Evolutionary conservation across 2,329 filamentous ascomycete genomes (phyloP), one percentile per base, ranked within the genome.

Genomic region (Acrocalymma vagum): DNA sequence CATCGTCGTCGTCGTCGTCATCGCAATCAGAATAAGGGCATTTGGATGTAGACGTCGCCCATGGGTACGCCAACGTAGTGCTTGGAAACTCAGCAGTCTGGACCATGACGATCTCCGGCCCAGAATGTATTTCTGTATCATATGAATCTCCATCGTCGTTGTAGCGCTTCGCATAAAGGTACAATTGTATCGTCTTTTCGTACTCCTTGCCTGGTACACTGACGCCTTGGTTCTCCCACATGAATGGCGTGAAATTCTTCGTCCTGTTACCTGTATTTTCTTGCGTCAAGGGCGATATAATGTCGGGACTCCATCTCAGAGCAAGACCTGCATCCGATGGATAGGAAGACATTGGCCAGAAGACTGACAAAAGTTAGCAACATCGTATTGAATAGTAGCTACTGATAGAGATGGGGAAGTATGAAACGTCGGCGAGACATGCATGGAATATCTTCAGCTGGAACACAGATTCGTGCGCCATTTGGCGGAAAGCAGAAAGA

Each of bases 401-500:
- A n/a, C n/a, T 18, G 21, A 14, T 22, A 17, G 29, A 21, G 21
- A 15, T 2, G 24, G 27, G 16, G 21, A 13, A 18, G 26, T 3
- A 16, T 14, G 10, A 11, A 29, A 15, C 6, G 26, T 11, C n/a
- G 20, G 18, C 3, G 29, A 10, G 21, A 23, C 26, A 14, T 30
- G 42, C 45, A 41, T 25, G 36, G 41, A 5, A 45, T 37, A 2
- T 38, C 23, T 25, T 24, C 5, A 13, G 24, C 14, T 18, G 36
- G 33, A 10, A 18, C 18, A 37, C 53, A 57, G 28, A 59, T 50
- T 7, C 51, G 39, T 4, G 47, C 52, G 22, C 49, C 45, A 16
- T 57, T 55, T 1, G 43, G 51, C 3, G 55, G 53, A 34, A 38
- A 59, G 43, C 53, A 59, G 31, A 45, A 53, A 14, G 47, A 32